Evolutionary conservation across 2,329 filamentous ascomycete species (phyloP), one percentile per base, ranked within the genome.

Genomic region (Teratosphaeria destructans): DNA sequence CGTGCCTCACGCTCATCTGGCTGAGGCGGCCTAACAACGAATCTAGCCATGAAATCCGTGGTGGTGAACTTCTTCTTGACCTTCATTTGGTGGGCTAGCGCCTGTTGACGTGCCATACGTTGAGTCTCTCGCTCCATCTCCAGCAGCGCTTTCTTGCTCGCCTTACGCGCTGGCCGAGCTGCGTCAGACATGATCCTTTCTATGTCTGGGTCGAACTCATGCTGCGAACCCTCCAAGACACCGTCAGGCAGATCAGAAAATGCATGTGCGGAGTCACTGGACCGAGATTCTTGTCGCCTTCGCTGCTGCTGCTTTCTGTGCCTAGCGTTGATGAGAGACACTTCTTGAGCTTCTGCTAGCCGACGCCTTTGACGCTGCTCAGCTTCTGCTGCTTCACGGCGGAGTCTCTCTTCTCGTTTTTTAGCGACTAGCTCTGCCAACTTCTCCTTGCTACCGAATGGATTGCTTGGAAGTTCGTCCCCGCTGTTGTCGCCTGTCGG

Each of bases 121-220:
- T 99, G 94, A 1, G 93, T 96, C 74, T 99, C 94, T 60, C 90
- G 84, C 67, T 88, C 88, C 87, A 99, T 96, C 66, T 97, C 93
- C 71, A 96, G 90, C 52, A 96, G 73, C 0, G 94, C 94, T 75
- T 91, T 96, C 77, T 93, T 97, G 77, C 92, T 93, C 0, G 94
- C 92, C 71, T 94, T 95, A 12, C 94, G 84, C 10, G 83, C 81
- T 5, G 90, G 86, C 3, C 87, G 84, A 29, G 82, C 79, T n/a
- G 70, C 69, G 47, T 71, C 70, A 5, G 69, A 71, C 61, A 72
- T 65, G 60, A 72, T 68, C 23, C 67, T 64, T 32, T 70, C 69
- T 11, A 61, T 60, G 19, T 66, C 61, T 1, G 66, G 61, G 54
- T 70, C 61, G 29, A 54, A 56, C 6, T 65, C 62, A 47, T 66